Evolutionary conservation across 2,329 filamentous ascomycete species (phyloP).

Genomic region (Rhexocercosporidium sp.): DNA sequence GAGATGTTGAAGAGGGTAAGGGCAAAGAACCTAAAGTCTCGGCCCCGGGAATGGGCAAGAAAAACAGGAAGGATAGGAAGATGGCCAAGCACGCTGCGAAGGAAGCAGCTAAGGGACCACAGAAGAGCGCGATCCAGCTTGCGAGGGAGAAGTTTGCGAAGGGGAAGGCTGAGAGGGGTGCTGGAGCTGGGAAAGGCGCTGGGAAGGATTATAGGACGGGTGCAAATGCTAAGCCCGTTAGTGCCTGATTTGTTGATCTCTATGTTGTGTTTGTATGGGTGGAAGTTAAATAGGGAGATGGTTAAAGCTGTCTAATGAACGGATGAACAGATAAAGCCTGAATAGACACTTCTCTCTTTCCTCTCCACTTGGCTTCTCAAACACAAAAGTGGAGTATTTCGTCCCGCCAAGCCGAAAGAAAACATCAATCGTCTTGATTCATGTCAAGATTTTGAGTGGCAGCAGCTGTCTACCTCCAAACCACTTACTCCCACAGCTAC

Average conservation of each 20-base stretch:
- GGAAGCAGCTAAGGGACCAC: not conserved
- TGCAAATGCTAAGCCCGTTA: slow-evolving; percentile 23
- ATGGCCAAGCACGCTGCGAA: not conserved
- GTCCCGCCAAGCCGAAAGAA: no score
- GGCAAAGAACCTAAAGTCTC: slow-evolving; percentile 9
- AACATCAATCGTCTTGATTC: no score
- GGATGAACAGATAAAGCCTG: not conserved
- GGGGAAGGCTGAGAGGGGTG: slow-evolving; percentile 28
- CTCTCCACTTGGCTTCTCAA: no score
- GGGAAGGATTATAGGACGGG: slow-evolving; percentile 23
- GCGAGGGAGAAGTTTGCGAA: slow-evolving; percentile 41
- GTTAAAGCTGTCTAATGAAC: not conserved
- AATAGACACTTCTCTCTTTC: no score
- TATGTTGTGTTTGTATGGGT: not conserved
- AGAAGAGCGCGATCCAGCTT: slow-evolving; percentile 40
- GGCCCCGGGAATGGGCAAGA: slow-evolving; percentile 4
- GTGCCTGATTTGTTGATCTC: not conserved
- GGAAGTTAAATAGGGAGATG: not conserved
- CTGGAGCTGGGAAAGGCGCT: not conserved
- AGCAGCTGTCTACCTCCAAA: no score
- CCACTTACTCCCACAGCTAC: not conserved
- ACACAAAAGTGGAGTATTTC: no score
- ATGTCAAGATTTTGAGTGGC: no score
- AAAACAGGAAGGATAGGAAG: slow-evolving; percentile 18
- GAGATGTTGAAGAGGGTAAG: slow-evolving; percentile 19